phyloP scores from a whole-genome alignment of 139 green algal genomes.

The Pseudopediastrum boryanum region DNA sequence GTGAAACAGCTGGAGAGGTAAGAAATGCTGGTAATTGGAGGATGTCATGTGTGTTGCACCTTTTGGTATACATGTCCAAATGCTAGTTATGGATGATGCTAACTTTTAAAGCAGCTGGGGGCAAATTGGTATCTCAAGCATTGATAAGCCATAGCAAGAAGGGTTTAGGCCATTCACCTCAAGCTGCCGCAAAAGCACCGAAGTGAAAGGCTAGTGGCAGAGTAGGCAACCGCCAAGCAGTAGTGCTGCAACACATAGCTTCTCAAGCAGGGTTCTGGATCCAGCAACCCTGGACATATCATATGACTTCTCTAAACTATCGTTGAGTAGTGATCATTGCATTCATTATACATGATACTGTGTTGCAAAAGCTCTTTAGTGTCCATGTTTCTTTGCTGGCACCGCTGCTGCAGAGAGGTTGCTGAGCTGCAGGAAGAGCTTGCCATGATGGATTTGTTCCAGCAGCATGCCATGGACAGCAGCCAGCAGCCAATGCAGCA shows the following conservation, averaged over 20 bases:
- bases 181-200: background rate
- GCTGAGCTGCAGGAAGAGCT: constrained; percentile 62
- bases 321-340: background rate
- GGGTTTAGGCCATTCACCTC: background rate
- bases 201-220: too few relatives aligned
- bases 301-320: background rate
- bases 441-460: constrained; percentile 51
- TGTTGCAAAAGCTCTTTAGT: background rate
- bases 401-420: constrained; percentile 47
- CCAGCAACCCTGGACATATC: too few relatives aligned
- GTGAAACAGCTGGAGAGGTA: constrained; percentile 56
- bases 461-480: constrained; percentile 1
- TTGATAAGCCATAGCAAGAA: background rate
- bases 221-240: too few relatives aligned
- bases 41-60: background rate
- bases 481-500: constrained; percentile 16
- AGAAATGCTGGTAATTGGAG: background rate
- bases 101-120: background rate
- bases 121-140: background rate
- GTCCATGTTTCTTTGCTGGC: background rate
- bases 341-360: background rate
- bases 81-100: too few relatives aligned
- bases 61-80: background rate
- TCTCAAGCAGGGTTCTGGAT: background rate
- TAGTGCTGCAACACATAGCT: background rate